Base-by-base conservation (phyloP, 2,329 filamentous ascomycete species). In the Pleoardoris graminearum region DNA sequence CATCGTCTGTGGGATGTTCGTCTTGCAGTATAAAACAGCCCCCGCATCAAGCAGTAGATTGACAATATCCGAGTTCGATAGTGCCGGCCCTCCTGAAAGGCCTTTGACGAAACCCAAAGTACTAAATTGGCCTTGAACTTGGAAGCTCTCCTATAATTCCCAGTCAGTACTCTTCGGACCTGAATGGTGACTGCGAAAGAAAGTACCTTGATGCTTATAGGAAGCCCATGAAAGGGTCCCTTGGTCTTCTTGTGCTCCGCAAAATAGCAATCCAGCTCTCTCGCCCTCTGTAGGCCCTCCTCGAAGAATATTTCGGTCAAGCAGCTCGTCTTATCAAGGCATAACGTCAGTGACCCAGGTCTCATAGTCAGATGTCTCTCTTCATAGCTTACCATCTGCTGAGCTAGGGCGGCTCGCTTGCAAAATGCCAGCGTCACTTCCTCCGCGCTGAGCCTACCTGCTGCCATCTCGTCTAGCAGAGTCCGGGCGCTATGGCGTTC, bases 111-210 rank as follows among this genome's bases (percentile, higher is more conserved):
- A n/a, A n/a, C n/a, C n/a, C 0, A 86, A 73, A n/a, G 80, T 74
- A 0, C 86, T 80, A 4, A 86, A 71, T 0, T 78, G 73, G 2
- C 82, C 82, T 2, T 63, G 61, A 5, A 87, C 72, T 42, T 87
- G 79, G 74, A 88, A 85, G 61, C 84, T 83, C 69, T 89, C 86
- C 62, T 90, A n/a, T n/a, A n/a, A n/a, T n/a, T n/a, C n/a, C n/a
- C n/a, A n/a, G n/a, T n/a, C n/a, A n/a, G n/a, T n/a, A n/a, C n/a
- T n/a, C n/a, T n/a, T n/a, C n/a, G n/a, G n/a, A n/a, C n/a, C n/a
- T n/a, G n/a, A n/a, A n/a, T n/a, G n/a, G n/a, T n/a, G n/a, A n/a
- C n/a, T n/a, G n/a, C n/a, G n/a, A n/a, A n/a, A n/a, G n/a, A n/a
- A n/a, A n/a, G n/a, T n/a, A n/a, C n/a, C n/a, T n/a, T n/a, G n/a